Conservation (phyloP, 2,329 filamentous ascomycete genomes). For the Talaromyces amestolkiae region DNA sequence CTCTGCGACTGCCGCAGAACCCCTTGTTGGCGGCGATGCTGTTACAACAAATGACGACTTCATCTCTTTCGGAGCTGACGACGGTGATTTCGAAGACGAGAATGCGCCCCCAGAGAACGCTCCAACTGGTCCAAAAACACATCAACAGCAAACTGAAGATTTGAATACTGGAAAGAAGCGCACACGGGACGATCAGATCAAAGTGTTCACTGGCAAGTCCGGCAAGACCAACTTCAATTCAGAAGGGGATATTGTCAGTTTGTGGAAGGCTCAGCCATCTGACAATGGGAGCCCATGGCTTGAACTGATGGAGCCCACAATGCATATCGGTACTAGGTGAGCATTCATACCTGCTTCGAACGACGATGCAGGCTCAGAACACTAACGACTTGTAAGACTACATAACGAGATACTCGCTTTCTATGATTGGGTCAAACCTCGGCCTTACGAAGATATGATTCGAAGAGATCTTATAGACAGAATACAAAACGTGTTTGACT, state of each 20-base stretch:
- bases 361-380: not conserved
- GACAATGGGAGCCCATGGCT: slow-evolving; percentile 62
- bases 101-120: slow-evolving; percentile 36
- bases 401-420: slow-evolving; percentile 91
- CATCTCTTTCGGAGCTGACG: slow-evolving; percentile 75
- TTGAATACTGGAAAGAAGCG: slow-evolving; percentile 70
- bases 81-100: slow-evolving; percentile 50
- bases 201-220: slow-evolving; percentile 53
- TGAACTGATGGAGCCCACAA: slow-evolving; percentile 27
- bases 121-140: slow-evolving; percentile 34
- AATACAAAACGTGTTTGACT: slow-evolving; percentile 60
- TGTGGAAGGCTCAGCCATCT: slow-evolving; percentile 51
- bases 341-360: slow-evolving; percentile 14
- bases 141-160: slow-evolving; percentile 37
- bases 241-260: slow-evolving; percentile 50
- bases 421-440: slow-evolving; percentile 77
- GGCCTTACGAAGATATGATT: slow-evolving; percentile 71
- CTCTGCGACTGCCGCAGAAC: slow-evolving; percentile 48
- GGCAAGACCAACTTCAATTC: slow-evolving; percentile 31
- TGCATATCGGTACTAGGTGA: slow-evolving; percentile 37
- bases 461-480: slow-evolving; percentile 70
- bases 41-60: slow-evolving; percentile 71
- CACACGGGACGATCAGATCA: slow-evolving; percentile 67
- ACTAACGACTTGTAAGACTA: slow-evolving; percentile 54
- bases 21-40: slow-evolving; percentile 52